Conservation (phyloP, 2,329 filamentous ascomycete species). For the Diaporthe velutina region DNA sequence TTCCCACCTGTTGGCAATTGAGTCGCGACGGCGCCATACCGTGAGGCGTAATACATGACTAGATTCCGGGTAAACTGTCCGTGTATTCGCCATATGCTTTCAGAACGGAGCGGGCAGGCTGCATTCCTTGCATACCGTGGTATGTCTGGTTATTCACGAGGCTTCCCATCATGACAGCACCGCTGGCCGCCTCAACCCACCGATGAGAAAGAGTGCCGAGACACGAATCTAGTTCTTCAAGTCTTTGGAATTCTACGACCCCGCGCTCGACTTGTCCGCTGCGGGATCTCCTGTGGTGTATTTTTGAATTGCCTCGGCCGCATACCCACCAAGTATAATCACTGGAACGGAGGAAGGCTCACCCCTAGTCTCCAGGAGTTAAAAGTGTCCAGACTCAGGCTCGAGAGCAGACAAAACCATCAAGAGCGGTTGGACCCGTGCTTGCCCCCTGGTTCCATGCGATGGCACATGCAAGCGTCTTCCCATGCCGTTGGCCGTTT, state of each 20-base stretch:
- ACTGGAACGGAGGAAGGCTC: neutral
- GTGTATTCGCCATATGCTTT: neutral
- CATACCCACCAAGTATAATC: neutral
- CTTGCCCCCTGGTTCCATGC: neutral
- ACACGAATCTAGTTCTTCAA: neutral
- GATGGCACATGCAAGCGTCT: conserved; percentile 33
- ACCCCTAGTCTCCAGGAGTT: neutral
- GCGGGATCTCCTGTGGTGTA: neutral
- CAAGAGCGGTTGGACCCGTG: neutral
- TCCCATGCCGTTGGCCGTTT: conserved; percentile 11
- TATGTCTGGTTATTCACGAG: neutral
- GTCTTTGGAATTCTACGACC: neutral
- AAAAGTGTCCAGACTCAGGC: neutral
- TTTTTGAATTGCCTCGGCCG: conserved; percentile 4
- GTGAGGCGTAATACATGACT: conserved; percentile 10
- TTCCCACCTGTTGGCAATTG: neutral
- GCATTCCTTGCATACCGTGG: neutral
- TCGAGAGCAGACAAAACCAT: neutral
- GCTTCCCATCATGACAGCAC: neutral
- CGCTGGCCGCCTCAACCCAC: too few species aligned
- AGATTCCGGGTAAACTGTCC: conserved; percentile 10
- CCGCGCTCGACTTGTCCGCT: neutral
- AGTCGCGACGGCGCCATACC: neutral
- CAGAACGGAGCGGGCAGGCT: neutral
- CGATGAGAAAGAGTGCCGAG: neutral